Conservation (phyloP, 78 protist species). For the Dictyostelium citrinum region DNA sequence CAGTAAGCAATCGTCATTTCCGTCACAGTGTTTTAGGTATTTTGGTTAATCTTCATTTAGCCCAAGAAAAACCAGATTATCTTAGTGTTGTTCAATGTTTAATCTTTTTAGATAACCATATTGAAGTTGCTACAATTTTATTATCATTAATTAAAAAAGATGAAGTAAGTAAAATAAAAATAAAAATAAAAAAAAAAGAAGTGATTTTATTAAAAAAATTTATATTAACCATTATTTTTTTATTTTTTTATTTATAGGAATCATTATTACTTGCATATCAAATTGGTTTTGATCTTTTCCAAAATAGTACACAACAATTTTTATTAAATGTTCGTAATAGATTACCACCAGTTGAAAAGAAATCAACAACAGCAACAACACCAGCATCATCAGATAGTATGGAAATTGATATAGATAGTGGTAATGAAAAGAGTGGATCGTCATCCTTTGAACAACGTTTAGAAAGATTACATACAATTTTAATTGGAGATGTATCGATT, state of each 20-base stretch:
- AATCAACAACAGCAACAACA: not conserved
- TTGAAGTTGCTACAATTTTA: conserved; percentile 31
- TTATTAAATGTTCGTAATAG: conserved; percentile 34
- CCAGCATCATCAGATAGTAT: conserved; percentile 45
- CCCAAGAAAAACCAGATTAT: conserved; percentile 61
- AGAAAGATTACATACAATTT: conserved; percentile 73
- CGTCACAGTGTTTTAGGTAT: conserved; percentile 50
- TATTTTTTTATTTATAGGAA: conserved; percentile 65
- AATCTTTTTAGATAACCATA: conserved; percentile 63
- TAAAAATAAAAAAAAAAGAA: not conserved
- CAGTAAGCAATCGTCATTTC: conserved; percentile 54
- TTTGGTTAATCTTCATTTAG: conserved; percentile 41
- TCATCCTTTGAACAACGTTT: conserved; percentile 2
- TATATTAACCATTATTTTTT: not conserved
- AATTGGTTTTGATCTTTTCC: conserved; percentile 95
- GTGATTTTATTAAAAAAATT: not conserved
- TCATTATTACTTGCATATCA: conserved; percentile 89
- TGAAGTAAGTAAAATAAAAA: conserved; percentile 35
- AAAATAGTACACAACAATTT: conserved; percentile 92
- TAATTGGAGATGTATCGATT: conserved; percentile 89
- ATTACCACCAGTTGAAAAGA: conserved; percentile 32
- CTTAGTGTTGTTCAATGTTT: conserved; percentile 47
- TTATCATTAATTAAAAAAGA: conserved; percentile 48
- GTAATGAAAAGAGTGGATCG: not conserved
- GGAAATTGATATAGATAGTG: conserved; percentile 36